phyloP scores from a whole-genome alignment of 306 rosid species.

The Adenanthera pavonina region DNA sequence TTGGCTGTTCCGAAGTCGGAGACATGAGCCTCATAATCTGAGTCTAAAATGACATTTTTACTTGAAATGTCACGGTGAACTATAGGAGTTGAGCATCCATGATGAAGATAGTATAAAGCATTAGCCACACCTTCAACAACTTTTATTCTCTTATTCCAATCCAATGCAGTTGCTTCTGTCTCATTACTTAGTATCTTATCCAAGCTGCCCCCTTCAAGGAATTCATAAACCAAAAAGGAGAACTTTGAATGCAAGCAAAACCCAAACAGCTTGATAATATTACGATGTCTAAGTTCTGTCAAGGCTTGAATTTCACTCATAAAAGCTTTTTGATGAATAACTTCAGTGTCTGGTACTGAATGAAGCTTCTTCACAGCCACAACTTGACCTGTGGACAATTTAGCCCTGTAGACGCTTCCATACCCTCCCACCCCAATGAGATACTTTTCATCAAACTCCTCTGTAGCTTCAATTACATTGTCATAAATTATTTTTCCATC shows the following conservation, averaged over 20 bases:
- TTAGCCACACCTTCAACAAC: too few species aligned
- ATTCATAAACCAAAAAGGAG: conserved; percentile 3
- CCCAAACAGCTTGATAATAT: too few species aligned
- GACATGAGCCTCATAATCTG: neutral
- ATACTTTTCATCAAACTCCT: neutral
- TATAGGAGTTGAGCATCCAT: too few species aligned
- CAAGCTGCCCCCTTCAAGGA: neutral
- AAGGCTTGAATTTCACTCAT: too few species aligned
- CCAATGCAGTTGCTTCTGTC: neutral
- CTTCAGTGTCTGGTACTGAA: neutral
- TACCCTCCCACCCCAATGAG: neutral
- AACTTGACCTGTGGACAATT: neutral
- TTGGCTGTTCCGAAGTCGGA: neutral
- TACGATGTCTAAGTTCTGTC: too few species aligned
- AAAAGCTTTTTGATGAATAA: neutral
- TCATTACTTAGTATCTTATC: neutral
- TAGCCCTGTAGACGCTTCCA: neutral
- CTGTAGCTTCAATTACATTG: neutral
- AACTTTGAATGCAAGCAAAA: neutral
- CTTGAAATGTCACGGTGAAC: neutral
- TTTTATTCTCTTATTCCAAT: neutral
- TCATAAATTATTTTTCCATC: too few species aligned
- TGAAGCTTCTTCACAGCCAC: conserved; percentile 22
- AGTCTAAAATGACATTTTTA: neutral
- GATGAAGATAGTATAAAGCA: too few species aligned